Percentiles rank a stretch among this genome's conserved stretches.
Conservation (phyloP, 202 grass and related monocot genomes). For the Carex sylvatica region DNA sequence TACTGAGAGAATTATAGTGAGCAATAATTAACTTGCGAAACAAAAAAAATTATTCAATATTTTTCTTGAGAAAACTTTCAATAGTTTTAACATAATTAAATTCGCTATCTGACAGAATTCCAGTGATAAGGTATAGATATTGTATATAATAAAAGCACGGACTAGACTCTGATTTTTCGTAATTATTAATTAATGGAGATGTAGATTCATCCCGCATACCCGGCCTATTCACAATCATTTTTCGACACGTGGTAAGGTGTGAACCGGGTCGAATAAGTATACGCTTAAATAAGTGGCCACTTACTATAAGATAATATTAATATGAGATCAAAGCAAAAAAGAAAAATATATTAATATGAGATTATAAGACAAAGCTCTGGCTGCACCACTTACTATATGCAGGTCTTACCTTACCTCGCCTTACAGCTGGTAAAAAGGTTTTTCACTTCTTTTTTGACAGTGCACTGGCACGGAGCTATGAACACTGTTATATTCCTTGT, state of each 20-base stretch:
- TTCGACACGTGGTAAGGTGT: background rate
- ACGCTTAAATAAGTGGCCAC: no score
- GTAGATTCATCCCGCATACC: background rate
- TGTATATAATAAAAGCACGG: conserved; percentile 1
- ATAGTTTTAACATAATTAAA: conserved; percentile 9
- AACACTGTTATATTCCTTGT: background rate
- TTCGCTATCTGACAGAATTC: background rate
- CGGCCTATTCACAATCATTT: background rate
- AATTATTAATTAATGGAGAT: background rate
- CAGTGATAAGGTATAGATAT: conserved; percentile 14
- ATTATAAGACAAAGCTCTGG: conserved; percentile 21
- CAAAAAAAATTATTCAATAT: background rate
- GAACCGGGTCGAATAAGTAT: background rate
- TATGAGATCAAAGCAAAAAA: background rate
- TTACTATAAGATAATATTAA: background rate
- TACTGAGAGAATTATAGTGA: background rate
- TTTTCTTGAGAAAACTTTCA: background rate
- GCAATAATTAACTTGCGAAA: background rate
- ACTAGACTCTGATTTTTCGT: background rate
- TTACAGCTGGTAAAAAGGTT: conserved; percentile 29
- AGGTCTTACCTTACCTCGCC: conserved; percentile 1
- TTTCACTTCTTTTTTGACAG: conserved; percentile 23
- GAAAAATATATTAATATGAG: background rate
- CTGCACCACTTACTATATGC: conserved; percentile 23
- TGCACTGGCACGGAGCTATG: conserved; percentile 2